phyloP scores from a whole-genome alignment of 176 grass and related monocot genomes.

The Carex myosuroides region DNA sequence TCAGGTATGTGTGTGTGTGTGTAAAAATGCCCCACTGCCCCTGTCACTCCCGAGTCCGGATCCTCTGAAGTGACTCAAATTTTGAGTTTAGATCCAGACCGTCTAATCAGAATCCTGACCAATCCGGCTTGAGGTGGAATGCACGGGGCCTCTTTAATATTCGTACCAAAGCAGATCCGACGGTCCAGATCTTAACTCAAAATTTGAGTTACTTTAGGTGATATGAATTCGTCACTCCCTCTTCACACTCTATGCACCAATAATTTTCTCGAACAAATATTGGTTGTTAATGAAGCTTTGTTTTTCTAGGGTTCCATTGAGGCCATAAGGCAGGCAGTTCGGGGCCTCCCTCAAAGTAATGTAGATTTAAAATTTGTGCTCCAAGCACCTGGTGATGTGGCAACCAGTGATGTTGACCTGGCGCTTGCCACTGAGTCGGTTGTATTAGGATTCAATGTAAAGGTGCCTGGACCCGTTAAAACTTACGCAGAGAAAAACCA shows the following conservation, averaged over 20 bases:
- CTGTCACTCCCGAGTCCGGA: neutral
- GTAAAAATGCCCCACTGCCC: neutral
- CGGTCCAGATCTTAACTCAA: too few relatives aligned
- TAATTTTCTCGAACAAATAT: neutral
- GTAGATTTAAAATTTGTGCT: conserved; percentile 83
- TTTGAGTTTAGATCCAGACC: too few relatives aligned
- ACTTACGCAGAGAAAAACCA: conserved; percentile 78
- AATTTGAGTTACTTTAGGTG: too few relatives aligned
- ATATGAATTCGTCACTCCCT: neutral
- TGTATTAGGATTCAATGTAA: conserved; percentile 96
- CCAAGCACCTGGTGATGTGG: conserved; percentile 84
- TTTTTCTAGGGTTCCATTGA: conserved; percentile 78
- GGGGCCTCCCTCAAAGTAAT: conserved; percentile 76
- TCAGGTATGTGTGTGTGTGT: conserved; percentile 40
- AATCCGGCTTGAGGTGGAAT: too few relatives aligned
- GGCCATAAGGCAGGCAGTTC: conserved; percentile 83
- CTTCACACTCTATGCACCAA: neutral
- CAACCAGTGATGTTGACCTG: conserved; percentile 78
- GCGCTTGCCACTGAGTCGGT: conserved; percentile 76
- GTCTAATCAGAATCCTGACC: too few relatives aligned
- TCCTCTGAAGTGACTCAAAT: too few relatives aligned
- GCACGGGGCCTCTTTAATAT: too few relatives aligned
- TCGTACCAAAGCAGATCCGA: too few relatives aligned
- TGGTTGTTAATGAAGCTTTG: neutral
- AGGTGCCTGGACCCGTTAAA: conserved; percentile 73